Conservation (phyloP, 345 rosid species). For the Euphorbia lathyris region DNA sequence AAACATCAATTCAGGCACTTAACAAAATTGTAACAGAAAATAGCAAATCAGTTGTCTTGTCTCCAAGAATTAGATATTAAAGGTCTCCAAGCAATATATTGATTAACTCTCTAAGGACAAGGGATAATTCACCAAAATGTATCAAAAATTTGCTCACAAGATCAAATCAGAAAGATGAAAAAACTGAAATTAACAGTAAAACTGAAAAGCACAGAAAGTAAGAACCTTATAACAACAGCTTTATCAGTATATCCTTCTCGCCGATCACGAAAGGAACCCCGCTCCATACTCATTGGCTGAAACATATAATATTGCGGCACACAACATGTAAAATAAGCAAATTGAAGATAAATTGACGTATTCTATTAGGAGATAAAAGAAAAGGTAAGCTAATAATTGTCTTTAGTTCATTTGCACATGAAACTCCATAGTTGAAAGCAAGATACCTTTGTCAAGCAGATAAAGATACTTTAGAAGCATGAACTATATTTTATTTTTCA, state of each 20-base stretch:
- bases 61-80: neutral
- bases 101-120: neutral
- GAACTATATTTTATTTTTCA: neutral
- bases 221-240: conserved; percentile 83
- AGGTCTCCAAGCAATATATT: neutral
- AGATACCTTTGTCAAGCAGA: neutral
- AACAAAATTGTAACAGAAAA: neutral
- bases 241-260: conserved; percentile 82
- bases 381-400: neutral
- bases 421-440: neutral
- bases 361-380: neutral
- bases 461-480: neutral
- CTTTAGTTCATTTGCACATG: neutral
- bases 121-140: neutral
- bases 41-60: neutral
- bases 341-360: neutral
- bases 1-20: neutral
- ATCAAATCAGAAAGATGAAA: neutral
- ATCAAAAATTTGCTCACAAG: neutral
- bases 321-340: conserved; percentile 15
- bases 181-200: neutral
- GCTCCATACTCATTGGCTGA: conserved; percentile 86
- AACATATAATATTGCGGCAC: conserved; percentile 34
- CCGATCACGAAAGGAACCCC: conserved; percentile 77
- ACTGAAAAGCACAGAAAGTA: neutral